Percentiles rank a stretch among this genome's conserved stretches.
These are phyloP conservation scores for Capillidium heterosporum DNA, from an alignment of 371 early-diverging fungal species.

Conservation along the genomic window DNA sequence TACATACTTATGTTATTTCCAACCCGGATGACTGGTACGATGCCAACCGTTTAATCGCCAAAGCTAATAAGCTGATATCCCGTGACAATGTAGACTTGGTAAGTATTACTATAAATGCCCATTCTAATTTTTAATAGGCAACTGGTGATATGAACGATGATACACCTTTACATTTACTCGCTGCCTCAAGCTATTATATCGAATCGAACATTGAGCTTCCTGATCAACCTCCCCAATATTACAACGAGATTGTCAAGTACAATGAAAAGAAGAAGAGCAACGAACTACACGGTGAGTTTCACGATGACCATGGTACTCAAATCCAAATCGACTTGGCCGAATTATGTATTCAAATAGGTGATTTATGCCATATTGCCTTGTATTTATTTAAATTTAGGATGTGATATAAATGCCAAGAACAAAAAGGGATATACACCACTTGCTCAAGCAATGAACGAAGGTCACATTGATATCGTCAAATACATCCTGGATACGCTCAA, in stretches of 20 bases:
- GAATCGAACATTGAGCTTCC: conserved; percentile 9
- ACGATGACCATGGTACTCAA: conserved; percentile 16
- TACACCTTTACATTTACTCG: conserved; percentile 24
- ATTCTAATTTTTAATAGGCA: conserved; percentile 8
- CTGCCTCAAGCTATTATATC: conserved; percentile 7
- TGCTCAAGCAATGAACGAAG: conserved; percentile 14
- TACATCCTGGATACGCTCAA: conserved; percentile 14
- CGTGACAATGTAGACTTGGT: conserved; percentile 13
- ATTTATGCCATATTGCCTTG: neutral
- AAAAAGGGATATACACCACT: conserved; percentile 22
- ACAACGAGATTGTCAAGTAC: neutral
- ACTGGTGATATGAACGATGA: conserved; percentile 21
- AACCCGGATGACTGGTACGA: conserved; percentile 13
- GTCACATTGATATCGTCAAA: conserved; percentile 13
- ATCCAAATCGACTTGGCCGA: conserved; percentile 13
- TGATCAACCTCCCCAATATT: neutral
- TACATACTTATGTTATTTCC: conserved; percentile 20
- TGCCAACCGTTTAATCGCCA: conserved; percentile 14
- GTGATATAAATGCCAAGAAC: conserved; percentile 13
- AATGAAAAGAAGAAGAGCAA: neutral
- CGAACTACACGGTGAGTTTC: conserved; percentile 8
- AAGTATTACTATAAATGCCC: too few relatives aligned
- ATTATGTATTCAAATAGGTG: conserved; percentile 13
- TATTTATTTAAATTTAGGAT: too few relatives aligned
- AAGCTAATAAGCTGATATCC: conserved; percentile 16